Evolutionary conservation across 140 eudicot species (phyloP), one percentile per base, ranked within the genome.

Genomic region (Ambrosia hybrid): DNA sequence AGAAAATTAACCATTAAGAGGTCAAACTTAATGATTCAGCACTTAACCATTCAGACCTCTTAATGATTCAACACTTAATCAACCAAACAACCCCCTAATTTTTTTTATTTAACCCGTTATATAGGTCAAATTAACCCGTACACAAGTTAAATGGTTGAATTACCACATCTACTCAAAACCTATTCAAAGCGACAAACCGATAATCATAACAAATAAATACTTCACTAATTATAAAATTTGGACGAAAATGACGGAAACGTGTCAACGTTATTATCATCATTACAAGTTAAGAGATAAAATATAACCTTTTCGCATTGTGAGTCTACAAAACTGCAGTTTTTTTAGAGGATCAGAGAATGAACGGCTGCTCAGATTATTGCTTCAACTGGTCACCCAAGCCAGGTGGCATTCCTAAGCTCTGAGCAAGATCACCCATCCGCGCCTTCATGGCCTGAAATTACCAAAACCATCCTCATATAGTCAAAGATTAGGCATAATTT

Each of bases 361-460:
- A 30, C 1, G 48, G 48, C 11, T 43, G 48, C 48, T 43, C 48
- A 9, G 33, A 56, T 75, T 76, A 84, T 67, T 81, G 85, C 82
- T 86, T 82, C 49, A 86, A 77, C 71, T 89, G 86, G 38, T 85
- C 93, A 4, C 90, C 78, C 12, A 90, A 51, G 41, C 97, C 96
- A 3, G 84, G 87, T 33, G 96, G 96, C 96, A 91, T 91, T 39
- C 96, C 96, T 80, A 87, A 79, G 78, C 96, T 87, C 76, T 83
- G 89, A 16, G 96, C 95, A 49, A 90, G 96, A 69, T 87, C 88
- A 11, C 84, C 83, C 97, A 91, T 91, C 67, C 97, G 86, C 41
- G 83, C 96, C 84, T 91, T 91, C 97, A 91, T 90, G 7, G 96
- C 96, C 95, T 89, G 84, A 78, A 70, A 76, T 56, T 17, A 67